phyloP scores from a whole-genome alignment of 768 basidiomycete genomes.

The Podaxis sp. region DNA sequence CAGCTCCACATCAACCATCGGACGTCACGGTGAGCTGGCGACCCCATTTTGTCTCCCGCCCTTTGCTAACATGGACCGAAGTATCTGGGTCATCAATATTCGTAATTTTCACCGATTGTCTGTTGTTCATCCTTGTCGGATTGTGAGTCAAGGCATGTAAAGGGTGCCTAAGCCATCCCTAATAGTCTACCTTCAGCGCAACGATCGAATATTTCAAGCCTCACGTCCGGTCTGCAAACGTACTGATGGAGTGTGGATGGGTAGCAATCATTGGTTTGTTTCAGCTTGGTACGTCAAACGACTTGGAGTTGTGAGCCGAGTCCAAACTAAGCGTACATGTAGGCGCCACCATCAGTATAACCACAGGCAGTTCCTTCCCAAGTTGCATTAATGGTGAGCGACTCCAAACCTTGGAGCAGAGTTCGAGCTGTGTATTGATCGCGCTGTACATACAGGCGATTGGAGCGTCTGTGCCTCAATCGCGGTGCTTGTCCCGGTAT shows the following conservation, averaged over 20 bases:
- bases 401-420: background rate
- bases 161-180: background rate
- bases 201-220: slow-evolving; percentile 32
- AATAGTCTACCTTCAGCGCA: slow-evolving; percentile 21
- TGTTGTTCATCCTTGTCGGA: slow-evolving; percentile 28
- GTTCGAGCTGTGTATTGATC: slow-evolving; percentile 7
- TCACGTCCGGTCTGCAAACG: slow-evolving; percentile 33
- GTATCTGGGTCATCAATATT: slow-evolving; percentile 46
- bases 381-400: slow-evolving; percentile 29
- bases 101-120: slow-evolving; percentile 42
- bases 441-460: slow-evolving; percentile 22
- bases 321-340: background rate
- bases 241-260: slow-evolving; percentile 56
- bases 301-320: background rate
- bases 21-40: slow-evolving; percentile 26
- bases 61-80: slow-evolving; percentile 13
- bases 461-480: slow-evolving; percentile 45
- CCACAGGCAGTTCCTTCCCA: slow-evolving; percentile 34
- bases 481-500: slow-evolving; percentile 39
- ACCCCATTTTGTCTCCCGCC: background rate
- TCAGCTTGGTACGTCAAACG: slow-evolving; percentile 41
- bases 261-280: slow-evolving; percentile 41
- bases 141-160: slow-evolving; percentile 24
- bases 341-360: slow-evolving; percentile 48
- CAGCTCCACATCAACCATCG: slow-evolving; percentile 28